Evolutionary conservation across 768 basidiomycete genomes (phyloP), one percentile per base, ranked within the genome.

Genomic region (Tricholoma sp.): DNA sequence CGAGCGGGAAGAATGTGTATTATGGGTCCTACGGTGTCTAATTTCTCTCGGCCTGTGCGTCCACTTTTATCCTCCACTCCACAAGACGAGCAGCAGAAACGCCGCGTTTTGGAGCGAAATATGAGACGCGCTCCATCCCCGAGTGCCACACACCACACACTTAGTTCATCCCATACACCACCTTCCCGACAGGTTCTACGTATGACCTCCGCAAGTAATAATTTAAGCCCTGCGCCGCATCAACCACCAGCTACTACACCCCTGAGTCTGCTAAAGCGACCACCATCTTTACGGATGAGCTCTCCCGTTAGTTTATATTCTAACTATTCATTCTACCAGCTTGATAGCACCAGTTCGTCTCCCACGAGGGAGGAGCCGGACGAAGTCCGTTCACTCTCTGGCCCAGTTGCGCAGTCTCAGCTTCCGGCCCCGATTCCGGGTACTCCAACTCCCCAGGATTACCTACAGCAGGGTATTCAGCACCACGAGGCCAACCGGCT

Each of bases 401-500:
- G 52, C n/a, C 60, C 57, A 3, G 52, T 52, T 24, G 31, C 49
- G 5, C 59, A 60, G 34, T 57, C 61, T 21, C 58, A 66, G 7
- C 19, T 35, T 5, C 57, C 46, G 46, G 59, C 45, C 24, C 55
- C 54, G 24, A 57, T 47, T 46, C 53, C 49, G 32, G 49, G 50
- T 49, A 27, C 54, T 29, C 47, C 59, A 43, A 83, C 81, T 12
- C 77, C 91, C 2, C 81, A 88, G 57, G 84, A 89, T 34, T 89
- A 78, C 60, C 78, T 93, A 41, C 85, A 87, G 60, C 75, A 89
- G 9, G 91, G 91, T 5, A 93, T 93, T 60, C 78, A 80, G 61
- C 83, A 84, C 66, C 91, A 93, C 64, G 86, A 91, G 69, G 82
- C 84, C 29, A 86, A 91, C 67, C 77, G 82, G 43, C 74, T 93